Evolutionary conservation across 1,284 basidiomycete species (phyloP), one percentile per base, ranked within the genome.

Genomic region (Pyrrhoderma noxium): DNA sequence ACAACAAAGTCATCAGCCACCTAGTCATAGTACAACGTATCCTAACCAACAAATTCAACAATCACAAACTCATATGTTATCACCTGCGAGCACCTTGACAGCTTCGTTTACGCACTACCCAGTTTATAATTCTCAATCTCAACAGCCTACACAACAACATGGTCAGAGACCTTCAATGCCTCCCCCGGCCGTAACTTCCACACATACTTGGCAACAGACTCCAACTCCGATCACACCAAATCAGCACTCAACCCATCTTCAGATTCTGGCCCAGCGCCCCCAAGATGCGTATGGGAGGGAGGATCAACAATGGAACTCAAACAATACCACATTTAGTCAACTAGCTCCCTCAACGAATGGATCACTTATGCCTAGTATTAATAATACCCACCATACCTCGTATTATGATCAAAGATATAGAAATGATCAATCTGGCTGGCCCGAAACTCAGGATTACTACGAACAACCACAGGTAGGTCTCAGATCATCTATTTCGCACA

Each of bases 221-320:
- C 64, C 77, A 5, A 73, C 69, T 49, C 73, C 70, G 14, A 81
- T 86, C 41, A 75, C 78, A 0, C 81, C 83, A 3, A 74, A 81
- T 52, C 77, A 80, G 0, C 82, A 84, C 59, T 72, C 79, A 35
- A 65, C 72, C 1, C 68, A 67, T 40, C 65, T 69, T 3, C 74
- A 71, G 14, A 70, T 80, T 59, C 67, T 79, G 22, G 42, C 50
- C 27, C 70, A 74, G 37, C 74, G 73, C 8, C 63, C 74, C 13
- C 63, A 73, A 11, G 67, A 66, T 31, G 64, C 66, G 4, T 79
- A 74, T 48, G 53, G 44, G 57, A 66, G 74, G 7, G 72, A 77
- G 34, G 75, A 77, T 5, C 27, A 31, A 11, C 27, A 31, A 31
- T 31, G 27, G 27, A 31, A 11, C 11, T 5, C 7, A 11, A 31